Evolutionary conservation across 2,329 filamentous ascomycete genomes (phyloP), one percentile per base, ranked within the genome.

Genomic region (Zymoseptoria crescenta): DNA sequence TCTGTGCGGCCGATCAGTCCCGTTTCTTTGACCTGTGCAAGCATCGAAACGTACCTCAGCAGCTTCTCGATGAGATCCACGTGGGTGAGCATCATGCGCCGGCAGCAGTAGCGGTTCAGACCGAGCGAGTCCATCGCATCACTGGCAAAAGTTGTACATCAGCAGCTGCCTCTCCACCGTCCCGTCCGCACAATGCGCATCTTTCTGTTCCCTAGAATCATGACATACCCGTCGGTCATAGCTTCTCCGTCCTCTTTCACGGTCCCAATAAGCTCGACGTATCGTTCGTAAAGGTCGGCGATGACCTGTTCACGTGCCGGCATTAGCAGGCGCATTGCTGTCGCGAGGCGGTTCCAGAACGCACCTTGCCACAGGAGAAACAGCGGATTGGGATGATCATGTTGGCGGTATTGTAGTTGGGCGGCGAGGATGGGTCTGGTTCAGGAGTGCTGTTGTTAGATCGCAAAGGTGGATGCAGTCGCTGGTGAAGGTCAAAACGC

Each of bases 331-430:
- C 45, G 27, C 16, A 13, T 54, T 9, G 49, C 24, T 20, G 19
- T 21, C 29, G 56, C n/a, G 55, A 8, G 24, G 56, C 30, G 56
- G 28, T 27, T 45, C 13, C 35, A 45, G n/a, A 10, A 67, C 76
- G 61, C 77, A 96, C 94, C 89, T 99, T 99, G 76, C 94, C 94
- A 76, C 94, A 99, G 59, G 94, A 97, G 78, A 99, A 99, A 80
- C 94, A 99, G 68, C 94, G 91, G 66, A 99, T 90, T 2, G 94
- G 94, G 68, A 99, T 97, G 77, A 99, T 99, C 94, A 99, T 99
- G 59, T 77, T 88, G 79, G 52, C 61, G 56, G 56, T 56, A 5
- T 45, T 5, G 5, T 6, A 16, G 2, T 16, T 13, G 16, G 7
- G 6, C 35, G 35, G 35, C 35, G 35, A 45, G 35, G 16, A 7